Conservation (phyloP, 306 rosid genomes). For the Senna siamea region DNA sequence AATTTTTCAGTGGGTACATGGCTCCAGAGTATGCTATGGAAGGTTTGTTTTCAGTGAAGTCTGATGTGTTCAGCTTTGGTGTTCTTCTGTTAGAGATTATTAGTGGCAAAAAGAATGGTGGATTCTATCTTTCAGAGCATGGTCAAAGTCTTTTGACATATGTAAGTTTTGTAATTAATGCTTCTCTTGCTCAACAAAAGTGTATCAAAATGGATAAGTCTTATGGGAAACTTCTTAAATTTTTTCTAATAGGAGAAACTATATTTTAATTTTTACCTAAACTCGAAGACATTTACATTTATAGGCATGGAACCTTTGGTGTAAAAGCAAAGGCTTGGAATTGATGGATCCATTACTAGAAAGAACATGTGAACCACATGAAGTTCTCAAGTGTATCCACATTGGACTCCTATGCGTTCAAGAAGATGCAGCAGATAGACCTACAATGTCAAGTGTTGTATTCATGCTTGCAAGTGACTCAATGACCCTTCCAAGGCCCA, state of each 20-base stretch:
- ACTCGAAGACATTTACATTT: neutral
- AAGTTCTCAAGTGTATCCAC: slow-evolving; percentile 10
- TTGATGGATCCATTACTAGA: slow-evolving; percentile 15
- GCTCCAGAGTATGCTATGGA: slow-evolving; percentile 65
- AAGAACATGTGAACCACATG: neutral
- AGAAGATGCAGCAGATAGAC: slow-evolving; percentile 24
- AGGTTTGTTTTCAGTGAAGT: slow-evolving; percentile 51
- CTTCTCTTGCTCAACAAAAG: neutral
- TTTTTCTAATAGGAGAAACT: neutral
- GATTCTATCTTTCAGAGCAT: slow-evolving; percentile 42
- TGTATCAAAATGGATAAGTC: neutral
- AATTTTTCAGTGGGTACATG: slow-evolving; percentile 58
- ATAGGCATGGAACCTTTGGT: slow-evolving; percentile 22
- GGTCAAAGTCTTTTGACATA: slow-evolving; percentile 50
- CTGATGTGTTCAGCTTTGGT: slow-evolving; percentile 56
- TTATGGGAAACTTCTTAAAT: neutral
- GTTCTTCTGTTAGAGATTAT: slow-evolving; percentile 58
- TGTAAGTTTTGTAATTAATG: slow-evolving; percentile 32
- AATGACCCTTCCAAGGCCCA: neutral
- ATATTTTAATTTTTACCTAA: neutral
- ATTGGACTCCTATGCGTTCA: slow-evolving; percentile 19
- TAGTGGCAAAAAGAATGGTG: slow-evolving; percentile 41
- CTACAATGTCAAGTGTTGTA: slow-evolving; percentile 15
- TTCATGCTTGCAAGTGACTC: slow-evolving; percentile 23
- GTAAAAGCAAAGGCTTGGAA: neutral